These are phyloP conservation scores for Cercospora nicotianae DNA, from an alignment of 2,329 filamentous ascomycete genomes.

Conservation along the genomic window DNA sequence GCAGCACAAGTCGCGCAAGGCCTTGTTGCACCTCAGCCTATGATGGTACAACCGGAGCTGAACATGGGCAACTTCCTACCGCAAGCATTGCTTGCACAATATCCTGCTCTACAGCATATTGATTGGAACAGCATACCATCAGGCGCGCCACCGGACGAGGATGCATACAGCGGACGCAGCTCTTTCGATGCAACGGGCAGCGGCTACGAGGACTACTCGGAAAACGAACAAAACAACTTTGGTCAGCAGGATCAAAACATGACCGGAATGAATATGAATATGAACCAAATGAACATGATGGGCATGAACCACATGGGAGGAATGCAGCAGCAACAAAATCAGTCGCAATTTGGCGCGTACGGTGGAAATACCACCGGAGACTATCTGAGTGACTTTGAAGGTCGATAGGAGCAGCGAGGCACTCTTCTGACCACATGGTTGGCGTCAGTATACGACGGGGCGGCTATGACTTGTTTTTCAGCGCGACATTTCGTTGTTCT, in stretches of 20 bases:
- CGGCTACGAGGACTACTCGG: conserved; percentile 66
- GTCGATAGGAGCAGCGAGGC: conserved; percentile 28
- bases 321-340: conserved; percentile 25
- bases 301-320: conserved; percentile 27
- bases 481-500: background rate
- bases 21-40: conserved; percentile 37
- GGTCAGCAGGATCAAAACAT: conserved; percentile 24
- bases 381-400: conserved; percentile 39
- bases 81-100: conserved; percentile 83
- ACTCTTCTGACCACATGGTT: background rate
- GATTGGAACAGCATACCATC: conserved; percentile 79
- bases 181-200: conserved; percentile 70
- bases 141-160: conserved; percentile 43
- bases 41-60: conserved; percentile 39
- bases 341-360: conserved; percentile 17
- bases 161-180: conserved; percentile 67
- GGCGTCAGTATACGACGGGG: background rate
- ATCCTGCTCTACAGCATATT: conserved; percentile 85
- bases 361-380: conserved; percentile 29
- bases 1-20: conserved; percentile 53
- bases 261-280: conserved; percentile 26
- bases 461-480: background rate
- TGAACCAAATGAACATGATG: conserved; percentile 19
- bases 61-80: conserved; percentile 71
- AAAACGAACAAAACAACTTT: conserved; percentile 45